phyloP scores from a whole-genome alignment of 257 asterid species.

The Ophiorrhiza pumila region DNA sequence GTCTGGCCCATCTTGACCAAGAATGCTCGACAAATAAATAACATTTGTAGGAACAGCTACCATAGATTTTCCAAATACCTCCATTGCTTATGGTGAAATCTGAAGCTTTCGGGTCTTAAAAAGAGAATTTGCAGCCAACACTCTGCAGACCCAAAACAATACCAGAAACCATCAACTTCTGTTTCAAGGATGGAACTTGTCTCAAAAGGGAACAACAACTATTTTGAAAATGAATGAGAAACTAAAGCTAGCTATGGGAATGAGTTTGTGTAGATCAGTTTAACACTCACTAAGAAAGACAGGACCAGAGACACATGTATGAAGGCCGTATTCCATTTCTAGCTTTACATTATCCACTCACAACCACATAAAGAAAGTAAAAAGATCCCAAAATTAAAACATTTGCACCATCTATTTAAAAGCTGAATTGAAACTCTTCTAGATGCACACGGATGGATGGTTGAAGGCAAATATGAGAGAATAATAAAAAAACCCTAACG shows the following conservation, averaged over 20 bases:
- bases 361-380: not conserved
- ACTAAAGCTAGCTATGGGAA: not conserved
- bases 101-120: conserved; percentile 23
- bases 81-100: conserved; percentile 48
- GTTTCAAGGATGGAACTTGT: conserved; percentile 31
- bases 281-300: not conserved
- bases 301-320: not conserved
- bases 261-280: not conserved
- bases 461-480: no score
- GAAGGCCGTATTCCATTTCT: not conserved
- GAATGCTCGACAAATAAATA: conserved; percentile 84
- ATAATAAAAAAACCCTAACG: no score
- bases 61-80: conserved; percentile 91
- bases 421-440: no score
- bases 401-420: no score
- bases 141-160: conserved; percentile 73
- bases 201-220: conserved; percentile 1
- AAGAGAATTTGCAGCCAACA: conserved; percentile 27
- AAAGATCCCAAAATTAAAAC: not conserved
- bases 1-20: conserved; percentile 97
- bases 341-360: not conserved
- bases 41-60: conserved; percentile 77
- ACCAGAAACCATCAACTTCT: conserved; percentile 31
- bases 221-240: not conserved
- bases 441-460: no score